Conservation (phyloP, 225 moss, liverwort and hornwort species). For the Bryoerythrophyllum caledonicum region DNA sequence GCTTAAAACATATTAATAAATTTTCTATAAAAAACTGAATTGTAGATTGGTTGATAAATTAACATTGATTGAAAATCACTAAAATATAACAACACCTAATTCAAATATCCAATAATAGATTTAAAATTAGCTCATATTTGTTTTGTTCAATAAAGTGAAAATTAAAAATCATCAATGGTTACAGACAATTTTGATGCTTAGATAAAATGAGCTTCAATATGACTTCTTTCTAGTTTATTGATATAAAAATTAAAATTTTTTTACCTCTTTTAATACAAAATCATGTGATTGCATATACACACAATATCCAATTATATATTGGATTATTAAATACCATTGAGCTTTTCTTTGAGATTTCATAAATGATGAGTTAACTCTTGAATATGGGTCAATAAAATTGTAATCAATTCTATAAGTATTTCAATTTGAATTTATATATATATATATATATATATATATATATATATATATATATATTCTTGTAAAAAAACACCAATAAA, state of each 20-base stretch:
- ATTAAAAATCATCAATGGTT: background rate
- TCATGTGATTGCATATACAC: background rate
- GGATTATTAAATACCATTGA: constrained; percentile 11
- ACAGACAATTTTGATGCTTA: background rate
- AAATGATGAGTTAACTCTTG: background rate
- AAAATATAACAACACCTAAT: background rate
- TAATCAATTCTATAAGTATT: background rate
- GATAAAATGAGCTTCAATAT: background rate
- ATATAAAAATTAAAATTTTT: background rate
- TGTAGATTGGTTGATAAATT: fast-evolving
- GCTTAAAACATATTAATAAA: fast-evolving
- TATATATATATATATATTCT: no score
- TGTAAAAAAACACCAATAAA: background rate
- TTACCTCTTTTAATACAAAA: background rate
- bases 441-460: no score
- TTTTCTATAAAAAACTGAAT: background rate
- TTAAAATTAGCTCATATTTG: background rate
- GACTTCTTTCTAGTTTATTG: fast-evolving
- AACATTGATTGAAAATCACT: background rate
- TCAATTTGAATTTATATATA: no score
- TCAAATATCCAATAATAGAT: no score
- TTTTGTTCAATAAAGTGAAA: background rate
- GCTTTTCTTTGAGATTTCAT: constrained; percentile 8
- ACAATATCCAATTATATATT: constrained; percentile 14
- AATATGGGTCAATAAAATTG: background rate